These are phyloP conservation scores for Talaromyces sp. DNA, from an alignment of 2,329 filamentous ascomycete genomes.

Conservation along the genomic window DNA sequence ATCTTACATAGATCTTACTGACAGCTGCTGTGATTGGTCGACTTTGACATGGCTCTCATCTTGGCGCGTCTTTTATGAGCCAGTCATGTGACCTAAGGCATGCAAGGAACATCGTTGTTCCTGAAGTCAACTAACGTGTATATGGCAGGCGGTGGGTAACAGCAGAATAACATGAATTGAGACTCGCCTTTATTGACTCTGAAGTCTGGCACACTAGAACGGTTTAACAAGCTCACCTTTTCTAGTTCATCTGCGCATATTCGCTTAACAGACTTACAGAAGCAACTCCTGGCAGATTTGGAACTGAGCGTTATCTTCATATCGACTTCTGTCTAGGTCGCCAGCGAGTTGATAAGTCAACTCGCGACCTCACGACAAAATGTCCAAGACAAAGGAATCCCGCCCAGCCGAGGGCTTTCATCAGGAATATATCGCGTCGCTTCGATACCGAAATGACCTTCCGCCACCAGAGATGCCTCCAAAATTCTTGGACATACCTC, in stretches of 20 bases:
- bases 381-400: slow-evolving; percentile 41
- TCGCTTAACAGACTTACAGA: neutral
- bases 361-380: slow-evolving; percentile 19
- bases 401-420: slow-evolving; percentile 55
- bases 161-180: slow-evolving; percentile 2
- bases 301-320: neutral
- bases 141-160: neutral
- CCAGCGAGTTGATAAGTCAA: neutral
- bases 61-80: neutral
- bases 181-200: neutral
- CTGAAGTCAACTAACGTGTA: neutral
- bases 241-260: neutral
- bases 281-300: neutral
- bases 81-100: neutral
- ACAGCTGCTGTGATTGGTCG: neutral
- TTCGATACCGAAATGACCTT: slow-evolving; percentile 92
- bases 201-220: neutral
- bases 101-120: neutral
- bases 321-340: neutral
- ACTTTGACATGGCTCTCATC: too few relatives aligned
- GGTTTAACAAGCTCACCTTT: neutral
- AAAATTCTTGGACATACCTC: slow-evolving; percentile 95
- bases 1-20: neutral
- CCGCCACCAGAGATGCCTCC: slow-evolving; percentile 91
- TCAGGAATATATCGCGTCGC: slow-evolving; percentile 95